Evolutionary conservation across 2,329 filamentous ascomycete genomes (phyloP), one percentile per base, ranked within the genome.

Genomic region (Huntiella omanensis): DNA sequence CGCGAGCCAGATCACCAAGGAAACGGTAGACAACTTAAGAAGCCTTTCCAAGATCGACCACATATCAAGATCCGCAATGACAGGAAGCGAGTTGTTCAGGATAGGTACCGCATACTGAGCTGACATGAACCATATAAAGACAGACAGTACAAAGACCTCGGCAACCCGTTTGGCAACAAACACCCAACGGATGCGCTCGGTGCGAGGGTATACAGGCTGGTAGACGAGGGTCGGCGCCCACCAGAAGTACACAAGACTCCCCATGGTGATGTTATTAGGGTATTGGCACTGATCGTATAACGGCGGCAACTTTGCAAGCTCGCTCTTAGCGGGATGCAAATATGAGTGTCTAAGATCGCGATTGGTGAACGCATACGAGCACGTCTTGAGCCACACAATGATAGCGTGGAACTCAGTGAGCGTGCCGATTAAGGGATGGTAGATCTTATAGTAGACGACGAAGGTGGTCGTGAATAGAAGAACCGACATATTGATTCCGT

Each of bases 161-260:
- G 71, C 73, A 39, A 88, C 59, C 12, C 91, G 76, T 64, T 94
- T 95, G 49, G 73, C 65, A 35, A 96, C 84, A 58, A 94, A 98
- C 3, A 73, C 60, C 86, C 87, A 95, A 51, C 91, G 74, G 54
- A 95, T 83, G 48, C 71, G 73, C 6, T 75, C 67, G 4, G 83
- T 86, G 38, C 87, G 81, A 15, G 91, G 91, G 60, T 98, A 98
- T 11, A 91, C 85, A 1, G 91, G 91, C 64, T 98, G 91, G 60
- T 98, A 98, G 39, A 96, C 81, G 45, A 98, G 70, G 0, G 91
- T 98, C 0, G 91, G 91, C 0, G 88, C 91, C 78, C 87, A 88
- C 88, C 91, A 96, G 61, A 98, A 98, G 64, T 96, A 98, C 49
- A 75, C 75, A 19, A 98, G 67, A 58, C 96, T 98, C 43, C 70